Base-by-base conservation (phyloP, 2,329 filamentous ascomycete species). In the Aspergillus quadrilineatus region DNA sequence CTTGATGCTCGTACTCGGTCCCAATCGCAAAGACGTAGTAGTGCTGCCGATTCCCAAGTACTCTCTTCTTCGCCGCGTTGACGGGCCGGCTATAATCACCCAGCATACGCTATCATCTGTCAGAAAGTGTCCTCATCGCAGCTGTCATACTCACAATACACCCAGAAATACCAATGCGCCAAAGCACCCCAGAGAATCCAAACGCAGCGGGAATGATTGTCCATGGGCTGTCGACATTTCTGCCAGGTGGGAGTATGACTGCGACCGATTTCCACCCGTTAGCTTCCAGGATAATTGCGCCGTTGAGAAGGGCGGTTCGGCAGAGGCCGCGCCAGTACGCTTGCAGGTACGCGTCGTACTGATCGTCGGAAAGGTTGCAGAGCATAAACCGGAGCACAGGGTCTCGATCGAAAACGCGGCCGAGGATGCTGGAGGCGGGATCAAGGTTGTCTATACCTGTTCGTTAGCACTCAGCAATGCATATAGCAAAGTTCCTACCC, bases 1-100 rank as follows among this genome's bases (percentile, higher is more conserved):
- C 46, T 36, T 50, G 53, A 39, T 44, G 29, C n/a, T 55, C 46
- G 10, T 45, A 50, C 17, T 55, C 53, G 4, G 53, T 55, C 22
- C 53, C 53, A 17, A 55, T 36, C 4, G 53, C 53, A 45, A 55
- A 55, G 10, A 50, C 8, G 28, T 55, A 55, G 14, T 55, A 55
- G 29, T 55, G 47, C 14, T 14, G 4, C 6, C 42, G 15, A 2
- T 30, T 30, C 30, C 32, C 26, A 14, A 55, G 53, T 3, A 22
- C 53, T 14, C 47, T 44, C 42, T 45, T 44, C 39, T 55, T 55
- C 4, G 46, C 46, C 5, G 53, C 53, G 2, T 55, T 48, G 4
- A 42, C 44, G 15, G 29, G 28, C 4, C 15, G 29, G 2, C 36
- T 50, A n/a, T 44, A 55, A 14, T 55, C 46, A 12, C 32, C 14